Conservation (phyloP, 768 basidiomycete species). For the Tephrocybe sp. region DNA sequence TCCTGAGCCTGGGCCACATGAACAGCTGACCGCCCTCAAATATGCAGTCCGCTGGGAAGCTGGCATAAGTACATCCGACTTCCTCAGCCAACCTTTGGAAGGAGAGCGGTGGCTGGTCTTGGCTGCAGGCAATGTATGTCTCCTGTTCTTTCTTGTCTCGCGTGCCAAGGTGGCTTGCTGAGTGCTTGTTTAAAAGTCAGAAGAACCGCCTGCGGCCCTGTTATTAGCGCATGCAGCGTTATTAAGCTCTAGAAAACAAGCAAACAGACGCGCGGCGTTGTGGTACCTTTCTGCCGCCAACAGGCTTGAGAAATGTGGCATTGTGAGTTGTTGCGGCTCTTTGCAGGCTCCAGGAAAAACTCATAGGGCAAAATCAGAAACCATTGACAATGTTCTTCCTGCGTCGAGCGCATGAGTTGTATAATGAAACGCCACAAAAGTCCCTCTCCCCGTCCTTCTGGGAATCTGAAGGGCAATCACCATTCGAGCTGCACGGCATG, state of each 20-base stretch:
- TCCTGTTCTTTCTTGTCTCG: neutral
- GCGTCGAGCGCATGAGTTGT: constrained; percentile 65
- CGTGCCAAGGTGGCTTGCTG: constrained; percentile 15
- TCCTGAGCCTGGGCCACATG: constrained; percentile 53
- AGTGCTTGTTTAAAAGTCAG: constrained; percentile 51
- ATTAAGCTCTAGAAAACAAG: constrained; percentile 55
- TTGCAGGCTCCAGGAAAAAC: too few species aligned
- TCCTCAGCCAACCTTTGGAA: constrained; percentile 54
- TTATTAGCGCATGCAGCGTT: constrained; percentile 78
- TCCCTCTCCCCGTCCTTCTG: constrained; percentile 77
- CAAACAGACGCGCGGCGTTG: constrained; percentile 64
- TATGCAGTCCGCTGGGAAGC: constrained; percentile 79
- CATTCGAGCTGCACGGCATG: constrained; percentile 42
- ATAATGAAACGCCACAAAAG: constrained; percentile 48
- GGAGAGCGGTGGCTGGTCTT: constrained; percentile 86
- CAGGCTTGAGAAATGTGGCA: constrained; percentile 78
- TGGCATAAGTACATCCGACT: constrained; percentile 56
- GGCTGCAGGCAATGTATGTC: constrained; percentile 76
- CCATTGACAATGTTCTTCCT: constrained; percentile 81
- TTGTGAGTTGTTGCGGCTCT: constrained; percentile 66
- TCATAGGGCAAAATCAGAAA: constrained; percentile 57
- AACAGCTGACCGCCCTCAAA: constrained; percentile 65
- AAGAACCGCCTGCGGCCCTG: constrained; percentile 79
- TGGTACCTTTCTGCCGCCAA: constrained; percentile 81
- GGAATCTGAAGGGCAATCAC: constrained; percentile 59